Conservation (phyloP, 345 rosid genomes). For the Zanthoxylum bungeanum region DNA sequence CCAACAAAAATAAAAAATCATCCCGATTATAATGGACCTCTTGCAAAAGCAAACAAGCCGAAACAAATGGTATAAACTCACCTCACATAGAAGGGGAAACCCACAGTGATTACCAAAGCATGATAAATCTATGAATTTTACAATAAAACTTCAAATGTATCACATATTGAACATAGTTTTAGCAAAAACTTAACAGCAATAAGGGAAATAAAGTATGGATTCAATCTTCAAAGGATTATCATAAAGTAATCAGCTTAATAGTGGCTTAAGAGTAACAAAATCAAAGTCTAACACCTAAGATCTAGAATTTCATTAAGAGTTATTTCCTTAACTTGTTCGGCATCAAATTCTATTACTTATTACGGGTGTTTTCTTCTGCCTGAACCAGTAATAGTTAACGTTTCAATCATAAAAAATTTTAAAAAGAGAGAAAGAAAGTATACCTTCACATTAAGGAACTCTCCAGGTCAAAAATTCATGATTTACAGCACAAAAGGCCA, state of each 20-base stretch:
- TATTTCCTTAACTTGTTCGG: neutral
- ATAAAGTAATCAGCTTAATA: no score
- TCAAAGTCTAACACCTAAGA: neutral
- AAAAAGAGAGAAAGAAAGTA: no score
- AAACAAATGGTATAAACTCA: neutral
- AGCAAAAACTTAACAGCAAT: no score
- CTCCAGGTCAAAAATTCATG: constrained; percentile 96
- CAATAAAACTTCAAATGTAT: no score
- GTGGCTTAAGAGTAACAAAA: no score
- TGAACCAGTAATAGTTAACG: neutral
- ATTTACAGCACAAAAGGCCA: constrained; percentile 43
- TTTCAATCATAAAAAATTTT: constrained; percentile 9
- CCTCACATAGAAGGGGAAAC: no score
- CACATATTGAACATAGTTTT: no score
- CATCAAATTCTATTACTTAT: neutral
- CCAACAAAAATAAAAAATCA: constrained; percentile 82
- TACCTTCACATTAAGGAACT: constrained; percentile 91
- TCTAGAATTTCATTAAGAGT: no score
- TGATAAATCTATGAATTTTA: no score
- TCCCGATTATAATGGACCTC: constrained; percentile 96
- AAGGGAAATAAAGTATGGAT: no score
- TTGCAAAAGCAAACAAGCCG: constrained; percentile 37
- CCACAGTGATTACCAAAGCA: neutral
- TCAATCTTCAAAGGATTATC: no score
- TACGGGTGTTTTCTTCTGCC: neutral